phyloP scores from a whole-genome alignment of 2,329 filamentous ascomycete species.

The Neonectria hederae region DNA sequence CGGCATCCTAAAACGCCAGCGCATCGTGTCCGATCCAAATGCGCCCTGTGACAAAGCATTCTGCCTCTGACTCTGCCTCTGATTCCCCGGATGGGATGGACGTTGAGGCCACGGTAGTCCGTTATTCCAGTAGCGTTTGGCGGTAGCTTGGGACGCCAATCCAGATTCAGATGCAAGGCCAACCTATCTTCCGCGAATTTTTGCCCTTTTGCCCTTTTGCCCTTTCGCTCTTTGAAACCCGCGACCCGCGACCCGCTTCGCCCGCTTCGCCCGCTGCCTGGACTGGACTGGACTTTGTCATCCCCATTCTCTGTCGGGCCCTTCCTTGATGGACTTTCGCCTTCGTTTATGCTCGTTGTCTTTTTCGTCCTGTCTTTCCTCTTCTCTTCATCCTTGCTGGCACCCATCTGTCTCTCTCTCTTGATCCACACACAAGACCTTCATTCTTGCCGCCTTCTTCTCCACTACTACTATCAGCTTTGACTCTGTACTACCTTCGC shows the following conservation, averaged over 20 bases:
- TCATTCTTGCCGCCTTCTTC: background rate
- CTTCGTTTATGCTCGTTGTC: slow-evolving; percentile 19
- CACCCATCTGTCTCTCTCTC: background rate
- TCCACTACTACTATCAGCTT: background rate
- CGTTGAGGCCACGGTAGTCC: slow-evolving; percentile 4
- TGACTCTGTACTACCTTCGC: background rate
- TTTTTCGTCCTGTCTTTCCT: background rate
- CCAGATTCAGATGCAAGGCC: background rate
- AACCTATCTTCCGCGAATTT: background rate
- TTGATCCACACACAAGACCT: background rate
- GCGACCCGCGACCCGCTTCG: slow-evolving; percentile 13
- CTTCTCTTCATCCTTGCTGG: background rate
- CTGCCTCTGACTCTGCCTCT: background rate
- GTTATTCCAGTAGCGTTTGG: background rate
- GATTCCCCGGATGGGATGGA: no score
- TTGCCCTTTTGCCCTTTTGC: background rate
- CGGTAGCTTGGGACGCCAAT: background rate
- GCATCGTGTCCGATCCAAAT: background rate
- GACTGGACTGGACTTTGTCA: slow-evolving; percentile 2
- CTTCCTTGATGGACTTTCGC: slow-evolving; percentile 7
- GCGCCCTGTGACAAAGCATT: background rate
- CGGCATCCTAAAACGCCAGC: background rate
- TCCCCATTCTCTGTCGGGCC: background rate
- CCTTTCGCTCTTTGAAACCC: slow-evolving; percentile 7
- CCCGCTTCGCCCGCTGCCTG: slow-evolving; percentile 20